Base-by-base conservation (phyloP, 2,329 filamentous ascomycete species). In the Penicillium sp. region DNA sequence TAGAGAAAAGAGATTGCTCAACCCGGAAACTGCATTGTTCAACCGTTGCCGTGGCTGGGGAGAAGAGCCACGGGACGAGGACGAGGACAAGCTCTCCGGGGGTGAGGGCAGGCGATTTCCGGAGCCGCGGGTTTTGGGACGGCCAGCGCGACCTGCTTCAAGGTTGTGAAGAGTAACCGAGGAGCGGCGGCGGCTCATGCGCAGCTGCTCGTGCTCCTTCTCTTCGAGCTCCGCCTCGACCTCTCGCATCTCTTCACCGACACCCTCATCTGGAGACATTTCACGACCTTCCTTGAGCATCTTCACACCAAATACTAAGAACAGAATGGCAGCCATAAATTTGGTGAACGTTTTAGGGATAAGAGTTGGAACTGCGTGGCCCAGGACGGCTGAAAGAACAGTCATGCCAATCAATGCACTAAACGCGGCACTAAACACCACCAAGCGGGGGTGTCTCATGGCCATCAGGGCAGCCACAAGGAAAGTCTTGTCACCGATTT, bases 401-500 rank as follows among this genome's bases (percentile, higher is more conserved):
- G 94, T 99, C 94, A 99, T 99, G 71, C 89, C 84, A 57, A 96
- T 84, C 43, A 99, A 81, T 10, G 94, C 95, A 50, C 88, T 86
- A 67, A 96, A 93, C n/a, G 94, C 94, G 8, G 94, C 91, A 2
- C 90, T 89, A 77, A 99, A 99, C 59, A 99, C 94, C 12, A 97
- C 83, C 61, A 96, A 79, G 50, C 94, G 88, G 59, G 94, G 89
- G 68, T 99, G 93, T 72, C 96, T 94, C 94, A 99, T 99, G 12
- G 94, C 94, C 94, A 99, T 99, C 17, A 99, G 84, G 8, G 92
- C 93, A 7, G 94, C 94, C 22, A 99, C 91, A 41, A 99, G 82
- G 79, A 99, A 99, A 0, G 94, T 99, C 78, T 99, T 99, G 83
- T 99, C 94, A 61, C 94, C 94, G 67, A 99, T 86, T 73, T 99